Evolutionary conservation across 2,329 filamentous ascomycete genomes (phyloP).

Genomic region (Talaromyces verruculosus): DNA sequence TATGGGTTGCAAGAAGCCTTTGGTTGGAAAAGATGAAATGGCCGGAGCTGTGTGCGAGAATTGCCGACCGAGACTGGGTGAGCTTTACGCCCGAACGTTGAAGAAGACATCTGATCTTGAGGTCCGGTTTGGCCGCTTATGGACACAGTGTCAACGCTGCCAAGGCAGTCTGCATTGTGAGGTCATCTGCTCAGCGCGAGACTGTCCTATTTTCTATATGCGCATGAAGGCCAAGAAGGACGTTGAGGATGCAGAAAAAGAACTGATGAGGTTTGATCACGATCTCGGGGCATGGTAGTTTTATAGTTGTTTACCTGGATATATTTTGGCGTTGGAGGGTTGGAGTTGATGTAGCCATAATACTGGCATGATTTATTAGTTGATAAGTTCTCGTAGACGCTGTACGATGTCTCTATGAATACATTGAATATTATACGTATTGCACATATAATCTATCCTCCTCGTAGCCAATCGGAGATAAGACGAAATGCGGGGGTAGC

Average conservation of each 20-base stretch:
- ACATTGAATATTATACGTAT: background rate
- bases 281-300: conserved; percentile 69
- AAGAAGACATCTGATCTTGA: conserved; percentile 88
- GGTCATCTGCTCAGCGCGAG: conserved; percentile 92
- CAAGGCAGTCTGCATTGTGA: conserved; percentile 98
- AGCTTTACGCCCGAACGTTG: conserved; percentile 90
- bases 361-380: background rate
- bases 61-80: conserved; percentile 80
- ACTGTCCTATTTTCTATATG: conserved; percentile 99
- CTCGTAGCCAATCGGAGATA: background rate
- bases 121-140: conserved; percentile 85
- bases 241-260: conserved; percentile 89
- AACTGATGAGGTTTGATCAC: conserved; percentile 83
- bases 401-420: background rate
- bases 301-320: background rate
- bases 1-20: conserved; percentile 98
- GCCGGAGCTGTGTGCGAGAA: conserved; percentile 84
- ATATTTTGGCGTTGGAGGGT: background rate
- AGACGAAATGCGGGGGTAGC: background rate
- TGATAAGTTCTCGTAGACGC: background rate
- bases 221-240: conserved; percentile 99
- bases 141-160: conserved; percentile 97
- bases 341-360: background rate
- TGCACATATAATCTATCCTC: background rate
- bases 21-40: conserved; percentile 74